Evolutionary conservation across 2,329 filamentous ascomycete genomes (phyloP).

Genomic region (Botryotinia convoluta): DNA sequence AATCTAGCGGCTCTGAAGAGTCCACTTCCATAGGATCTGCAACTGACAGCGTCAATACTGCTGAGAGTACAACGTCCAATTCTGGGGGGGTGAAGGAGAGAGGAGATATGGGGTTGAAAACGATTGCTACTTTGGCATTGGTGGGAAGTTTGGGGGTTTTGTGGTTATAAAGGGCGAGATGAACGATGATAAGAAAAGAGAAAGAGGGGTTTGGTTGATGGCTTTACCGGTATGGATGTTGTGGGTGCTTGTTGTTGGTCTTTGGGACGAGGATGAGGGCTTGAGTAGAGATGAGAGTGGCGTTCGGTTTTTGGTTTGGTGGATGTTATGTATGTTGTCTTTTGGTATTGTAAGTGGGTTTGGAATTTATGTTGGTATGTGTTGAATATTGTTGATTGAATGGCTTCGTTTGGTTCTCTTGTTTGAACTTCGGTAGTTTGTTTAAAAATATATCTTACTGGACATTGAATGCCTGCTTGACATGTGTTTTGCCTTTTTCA

Average conservation of each 20-base stretch:
- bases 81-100: background rate
- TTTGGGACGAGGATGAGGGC: background rate
- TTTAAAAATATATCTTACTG: background rate
- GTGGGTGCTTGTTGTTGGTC: background rate
- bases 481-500: background rate
- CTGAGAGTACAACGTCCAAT: background rate
- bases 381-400: background rate
- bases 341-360: background rate
- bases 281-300: background rate
- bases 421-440: background rate
- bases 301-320: background rate
- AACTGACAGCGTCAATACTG: background rate
- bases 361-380: background rate
- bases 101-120: slow-evolving; percentile 9
- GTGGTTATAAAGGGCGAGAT: slow-evolving; percentile 10
- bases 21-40: background rate
- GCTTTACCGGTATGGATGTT: slow-evolving; percentile 1
- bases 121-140: background rate
- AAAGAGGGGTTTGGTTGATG: background rate
- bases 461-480: background rate
- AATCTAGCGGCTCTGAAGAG: background rate
- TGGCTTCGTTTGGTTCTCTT: background rate
- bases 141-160: slow-evolving; percentile 10
- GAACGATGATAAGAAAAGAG: background rate
- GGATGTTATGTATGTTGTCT: slow-evolving; percentile 6